These are phyloP conservation scores for Atkinsonella texensis DNA, from an alignment of 2,329 filamentous ascomycete genomes.

Conservation along the genomic window DNA sequence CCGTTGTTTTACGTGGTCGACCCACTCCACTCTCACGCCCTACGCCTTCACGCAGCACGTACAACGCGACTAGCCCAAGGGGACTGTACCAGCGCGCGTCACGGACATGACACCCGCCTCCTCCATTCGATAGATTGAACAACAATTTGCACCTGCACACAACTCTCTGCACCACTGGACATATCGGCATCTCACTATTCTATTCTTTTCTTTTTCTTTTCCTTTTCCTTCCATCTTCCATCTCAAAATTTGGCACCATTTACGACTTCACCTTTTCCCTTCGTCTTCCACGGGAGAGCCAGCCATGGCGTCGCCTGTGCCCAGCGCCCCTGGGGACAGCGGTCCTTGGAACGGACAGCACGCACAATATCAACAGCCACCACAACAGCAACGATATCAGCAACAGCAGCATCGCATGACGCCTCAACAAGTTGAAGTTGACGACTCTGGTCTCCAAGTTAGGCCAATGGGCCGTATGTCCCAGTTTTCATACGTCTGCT, in stretches of 20 bases:
- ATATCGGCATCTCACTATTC: background rate
- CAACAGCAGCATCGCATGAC: slow-evolving; percentile 15
- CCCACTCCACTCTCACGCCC: slow-evolving; percentile 6
- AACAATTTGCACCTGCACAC: slow-evolving; percentile 10
- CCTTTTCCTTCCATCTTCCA: background rate
- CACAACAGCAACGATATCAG: slow-evolving; percentile 1
- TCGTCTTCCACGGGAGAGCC: slow-evolving; percentile 1
- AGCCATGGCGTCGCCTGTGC: slow-evolving; percentile 29
- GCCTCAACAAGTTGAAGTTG: slow-evolving; percentile 17
- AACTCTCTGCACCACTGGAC: slow-evolving; percentile 1
- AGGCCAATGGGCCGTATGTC: slow-evolving; percentile 57
- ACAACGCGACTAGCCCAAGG: slow-evolving; percentile 4
- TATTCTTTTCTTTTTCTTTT: background rate
- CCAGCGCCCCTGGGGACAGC: slow-evolving; percentile 16
- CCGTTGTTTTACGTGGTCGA: slow-evolving; percentile 4
- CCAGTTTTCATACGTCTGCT: slow-evolving; percentile 7
- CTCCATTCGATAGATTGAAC: slow-evolving; percentile 18
- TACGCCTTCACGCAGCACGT: background rate
- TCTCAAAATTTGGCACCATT: background rate
- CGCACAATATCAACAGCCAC: slow-evolving; percentile 4
- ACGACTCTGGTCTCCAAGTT: slow-evolving; percentile 41
- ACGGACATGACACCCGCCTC: slow-evolving; percentile 28
- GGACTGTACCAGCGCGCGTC: slow-evolving; percentile 16
- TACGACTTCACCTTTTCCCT: background rate
- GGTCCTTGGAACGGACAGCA: slow-evolving; percentile 4